phyloP scores from a whole-genome alignment of 495 filamentous ascomycete genomes.

The Xylaria palmicola region DNA sequence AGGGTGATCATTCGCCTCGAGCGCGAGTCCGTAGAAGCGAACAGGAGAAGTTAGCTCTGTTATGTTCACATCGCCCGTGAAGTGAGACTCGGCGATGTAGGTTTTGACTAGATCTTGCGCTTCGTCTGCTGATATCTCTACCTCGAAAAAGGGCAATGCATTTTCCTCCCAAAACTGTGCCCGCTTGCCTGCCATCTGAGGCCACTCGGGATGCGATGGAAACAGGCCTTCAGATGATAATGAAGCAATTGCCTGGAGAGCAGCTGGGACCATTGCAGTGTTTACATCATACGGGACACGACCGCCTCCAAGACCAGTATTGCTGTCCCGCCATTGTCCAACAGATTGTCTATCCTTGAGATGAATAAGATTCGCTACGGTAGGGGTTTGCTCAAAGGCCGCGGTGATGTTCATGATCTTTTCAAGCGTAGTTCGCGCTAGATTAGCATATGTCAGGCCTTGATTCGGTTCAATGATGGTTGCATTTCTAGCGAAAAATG shows the following conservation, averaged over 20 bases:
- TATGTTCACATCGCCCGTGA: conserved; percentile 47
- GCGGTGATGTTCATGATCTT: conserved; percentile 57
- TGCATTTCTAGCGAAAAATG: conserved; percentile 53
- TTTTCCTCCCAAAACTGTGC: conserved; percentile 64
- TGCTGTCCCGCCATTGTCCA: conserved; percentile 64
- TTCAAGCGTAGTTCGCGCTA: conserved; percentile 53
- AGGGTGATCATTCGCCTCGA: conserved; percentile 51
- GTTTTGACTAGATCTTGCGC: conserved; percentile 46
- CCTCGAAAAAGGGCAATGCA: conserved; percentile 59
- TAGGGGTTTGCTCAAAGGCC: conserved; percentile 44
- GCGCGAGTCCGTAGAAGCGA: conserved; percentile 53
- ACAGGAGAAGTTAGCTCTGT: conserved; percentile 21
- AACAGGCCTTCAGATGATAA: conserved; percentile 53
- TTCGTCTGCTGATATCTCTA: conserved; percentile 41
- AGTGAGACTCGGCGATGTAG: conserved; percentile 45
- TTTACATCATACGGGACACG: conserved; percentile 67
- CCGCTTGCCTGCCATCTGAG: conserved; percentile 43
- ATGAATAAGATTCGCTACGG: conserved; percentile 54
- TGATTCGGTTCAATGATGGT: conserved; percentile 47
- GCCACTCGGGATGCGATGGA: conserved; percentile 49
- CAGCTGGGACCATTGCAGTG: conserved; percentile 61
- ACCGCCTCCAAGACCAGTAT: conserved; percentile 60
- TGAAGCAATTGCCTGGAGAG: conserved; percentile 55
- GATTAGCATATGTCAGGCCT: conserved; percentile 51
- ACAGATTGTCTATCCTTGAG: conserved; percentile 56